Conservation (phyloP, 2,329 filamentous ascomycete genomes). For the Pestalotiopsis fici region DNA sequence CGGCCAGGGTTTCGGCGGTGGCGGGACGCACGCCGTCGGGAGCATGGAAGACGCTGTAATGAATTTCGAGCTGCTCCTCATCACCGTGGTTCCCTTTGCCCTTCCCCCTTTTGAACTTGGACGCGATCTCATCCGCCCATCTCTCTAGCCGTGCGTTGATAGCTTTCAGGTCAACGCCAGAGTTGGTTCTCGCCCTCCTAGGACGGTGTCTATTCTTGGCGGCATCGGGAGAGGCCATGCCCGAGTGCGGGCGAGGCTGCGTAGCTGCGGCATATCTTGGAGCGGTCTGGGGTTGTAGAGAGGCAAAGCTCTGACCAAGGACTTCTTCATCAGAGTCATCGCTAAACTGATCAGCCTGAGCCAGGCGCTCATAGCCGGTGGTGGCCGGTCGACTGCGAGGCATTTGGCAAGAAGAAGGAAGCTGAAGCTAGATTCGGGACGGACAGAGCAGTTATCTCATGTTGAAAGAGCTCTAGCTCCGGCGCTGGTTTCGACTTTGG, state of each 20-base stretch:
- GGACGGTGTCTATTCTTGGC: conserved; percentile 43
- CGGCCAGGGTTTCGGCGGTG: conserved; percentile 73
- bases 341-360: conserved; percentile 77
- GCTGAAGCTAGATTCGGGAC: neutral
- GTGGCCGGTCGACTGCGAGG: conserved; percentile 69
- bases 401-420: conserved; percentile 49
- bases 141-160: conserved; percentile 94
- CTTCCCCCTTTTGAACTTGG: conserved; percentile 88
- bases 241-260: conserved; percentile 61
- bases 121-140: conserved; percentile 97
- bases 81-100: conserved; percentile 72
- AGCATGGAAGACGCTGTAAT: conserved; percentile 94
- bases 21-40: conserved; percentile 84
- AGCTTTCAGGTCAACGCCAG: conserved; percentile 94
- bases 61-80: conserved; percentile 89
- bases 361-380: conserved; percentile 82
- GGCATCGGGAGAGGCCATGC: conserved; percentile 58
- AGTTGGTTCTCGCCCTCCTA: conserved; percentile 63
- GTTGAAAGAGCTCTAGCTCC: neutral
- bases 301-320: conserved; percentile 52
- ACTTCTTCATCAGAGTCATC: conserved; percentile 72
- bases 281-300: conserved; percentile 54
- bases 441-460: neutral
- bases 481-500: neutral
- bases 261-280: conserved; percentile 66